These are phyloP conservation scores for Aureobasidium musti DNA, from an alignment of 2,329 filamentous ascomycete species.

Conservation along the genomic window DNA sequence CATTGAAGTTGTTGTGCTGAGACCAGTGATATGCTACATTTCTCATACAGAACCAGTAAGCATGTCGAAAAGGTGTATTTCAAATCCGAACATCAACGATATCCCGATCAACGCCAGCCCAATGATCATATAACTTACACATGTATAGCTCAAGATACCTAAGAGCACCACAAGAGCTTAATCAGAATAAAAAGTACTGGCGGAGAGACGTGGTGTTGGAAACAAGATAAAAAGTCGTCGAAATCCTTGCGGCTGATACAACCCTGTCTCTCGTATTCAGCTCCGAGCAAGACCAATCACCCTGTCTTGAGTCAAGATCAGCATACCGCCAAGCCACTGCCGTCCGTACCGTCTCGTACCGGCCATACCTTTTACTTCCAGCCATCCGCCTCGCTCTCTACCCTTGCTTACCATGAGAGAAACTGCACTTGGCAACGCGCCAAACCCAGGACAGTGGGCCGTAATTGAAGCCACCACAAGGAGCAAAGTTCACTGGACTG, in stretches of 20 bases:
- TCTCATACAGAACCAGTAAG: background rate
- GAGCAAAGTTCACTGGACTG: constrained; percentile 2
- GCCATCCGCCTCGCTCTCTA: constrained; percentile 8
- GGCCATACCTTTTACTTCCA: constrained; percentile 24
- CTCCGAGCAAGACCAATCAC: background rate
- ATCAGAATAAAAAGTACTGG: background rate
- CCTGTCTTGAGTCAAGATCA: constrained; percentile 10
- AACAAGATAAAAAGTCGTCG: background rate
- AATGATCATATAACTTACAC: background rate
- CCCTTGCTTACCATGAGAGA: constrained; percentile 19
- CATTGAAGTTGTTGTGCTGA: too few species aligned
- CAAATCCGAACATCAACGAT: background rate
- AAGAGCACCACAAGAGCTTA: too few species aligned
- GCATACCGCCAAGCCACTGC: constrained; percentile 15
- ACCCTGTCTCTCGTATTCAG: background rate
- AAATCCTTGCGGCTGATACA: background rate
- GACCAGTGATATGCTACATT: background rate
- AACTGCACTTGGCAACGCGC: constrained; percentile 23
- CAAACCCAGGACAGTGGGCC: constrained; percentile 21
- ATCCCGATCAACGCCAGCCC: background rate
- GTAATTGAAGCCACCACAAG: background rate
- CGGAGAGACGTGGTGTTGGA: background rate
- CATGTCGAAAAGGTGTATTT: background rate
- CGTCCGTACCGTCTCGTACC: constrained; percentile 27
- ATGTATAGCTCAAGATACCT: background rate